Conservation (phyloP, 768 basidiomycete species). For the Roridomyces roridus region DNA sequence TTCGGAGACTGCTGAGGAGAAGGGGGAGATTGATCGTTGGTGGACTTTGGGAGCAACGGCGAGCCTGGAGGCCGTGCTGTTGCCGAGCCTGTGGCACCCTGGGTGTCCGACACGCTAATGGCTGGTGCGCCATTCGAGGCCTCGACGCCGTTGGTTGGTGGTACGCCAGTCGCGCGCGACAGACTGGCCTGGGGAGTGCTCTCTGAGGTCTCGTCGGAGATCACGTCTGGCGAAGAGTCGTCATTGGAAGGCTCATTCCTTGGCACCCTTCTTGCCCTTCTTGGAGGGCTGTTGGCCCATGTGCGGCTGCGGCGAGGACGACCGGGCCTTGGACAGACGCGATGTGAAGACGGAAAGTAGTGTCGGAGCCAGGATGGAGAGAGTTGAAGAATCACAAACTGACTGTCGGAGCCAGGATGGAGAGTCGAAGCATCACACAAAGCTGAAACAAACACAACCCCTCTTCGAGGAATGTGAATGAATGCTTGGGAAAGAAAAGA, state of each 20-base stretch:
- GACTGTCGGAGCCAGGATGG: too few species aligned
- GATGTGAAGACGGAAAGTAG: constrained; percentile 78
- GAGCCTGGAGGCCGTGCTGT: constrained; percentile 40
- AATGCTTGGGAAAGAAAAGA: too few species aligned
- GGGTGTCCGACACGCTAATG: constrained; percentile 51
- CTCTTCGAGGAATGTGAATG: too few species aligned
- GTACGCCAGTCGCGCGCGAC: constrained; percentile 50
- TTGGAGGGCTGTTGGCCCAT: constrained; percentile 90
- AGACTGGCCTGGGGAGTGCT: constrained; percentile 46
- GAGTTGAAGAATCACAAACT: too few species aligned
- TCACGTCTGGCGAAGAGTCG: constrained; percentile 43
- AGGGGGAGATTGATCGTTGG: constrained; percentile 41
- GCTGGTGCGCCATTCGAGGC: constrained; percentile 51
- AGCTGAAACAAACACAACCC: too few species aligned
- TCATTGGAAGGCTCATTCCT: constrained; percentile 60
- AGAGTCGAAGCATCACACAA: too few species aligned
- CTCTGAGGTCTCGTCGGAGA: constrained; percentile 47
- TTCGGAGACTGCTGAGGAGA: constrained; percentile 48
- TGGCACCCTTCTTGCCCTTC: constrained; percentile 74
- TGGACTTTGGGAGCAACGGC: constrained; percentile 40
- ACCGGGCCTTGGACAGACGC: constrained; percentile 72
- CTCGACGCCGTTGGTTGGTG: constrained; percentile 44
- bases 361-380: constrained; percentile 86
- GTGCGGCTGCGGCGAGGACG: constrained; percentile 71
- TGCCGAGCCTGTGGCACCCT: constrained; percentile 39